Evolutionary conservation across 192 early-diverging fungal species (phyloP).

Genomic region (Rhizophagus clarus): DNA sequence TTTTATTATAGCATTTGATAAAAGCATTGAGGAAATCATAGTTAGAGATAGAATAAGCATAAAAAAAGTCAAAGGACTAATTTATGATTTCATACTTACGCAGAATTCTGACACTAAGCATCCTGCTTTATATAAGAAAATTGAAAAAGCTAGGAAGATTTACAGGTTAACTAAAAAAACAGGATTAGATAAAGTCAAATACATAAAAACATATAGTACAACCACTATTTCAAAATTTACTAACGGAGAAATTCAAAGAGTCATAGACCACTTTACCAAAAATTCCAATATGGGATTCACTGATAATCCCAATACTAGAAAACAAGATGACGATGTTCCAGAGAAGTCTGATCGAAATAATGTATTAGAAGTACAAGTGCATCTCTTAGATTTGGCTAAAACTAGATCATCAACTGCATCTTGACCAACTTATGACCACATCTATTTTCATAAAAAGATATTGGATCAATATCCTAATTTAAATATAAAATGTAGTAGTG

Average conservation of each 20-base stretch:
- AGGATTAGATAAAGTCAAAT: slow-evolving; percentile 18
- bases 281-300: background rate
- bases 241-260: slow-evolving; percentile 3
- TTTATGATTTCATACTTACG: slow-evolving; percentile 13
- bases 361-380: too few species aligned
- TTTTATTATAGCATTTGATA: too few species aligned
- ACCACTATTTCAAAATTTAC: slow-evolving; percentile 15
- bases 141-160: background rate
- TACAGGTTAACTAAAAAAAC: slow-evolving; percentile 7
- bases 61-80: background rate
- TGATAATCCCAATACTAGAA: background rate
- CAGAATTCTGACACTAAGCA: background rate
- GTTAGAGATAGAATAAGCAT: too few species aligned
- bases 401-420: too few species aligned
- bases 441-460: too few species aligned
- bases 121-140: background rate
- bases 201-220: slow-evolving; percentile 14
- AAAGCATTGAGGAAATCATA: background rate
- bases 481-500: too few species aligned
- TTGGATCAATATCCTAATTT: too few species aligned
- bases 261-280: slow-evolving; percentile 12
- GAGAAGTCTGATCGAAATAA: too few species aligned
- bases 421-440: too few species aligned
- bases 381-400: too few species aligned
- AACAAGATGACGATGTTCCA: too few species aligned